A percentile compares a stretch with the other conserved stretches of the same genome.
Evolutionary conservation across 768 basidiomycete species (phyloP).

Genomic region (Russula brevipes): DNA sequence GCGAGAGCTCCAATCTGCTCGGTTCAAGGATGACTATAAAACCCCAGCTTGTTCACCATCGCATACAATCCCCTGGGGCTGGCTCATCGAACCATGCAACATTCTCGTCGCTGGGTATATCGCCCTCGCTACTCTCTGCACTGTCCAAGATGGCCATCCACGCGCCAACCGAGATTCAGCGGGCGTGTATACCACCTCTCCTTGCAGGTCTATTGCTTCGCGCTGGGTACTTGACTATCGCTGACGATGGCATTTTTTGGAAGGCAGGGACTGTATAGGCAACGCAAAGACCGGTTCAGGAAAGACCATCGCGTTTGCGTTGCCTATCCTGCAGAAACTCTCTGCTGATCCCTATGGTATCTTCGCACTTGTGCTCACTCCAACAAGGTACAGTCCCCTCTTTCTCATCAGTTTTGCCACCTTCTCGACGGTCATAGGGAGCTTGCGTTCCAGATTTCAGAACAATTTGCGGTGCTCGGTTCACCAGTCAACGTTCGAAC

Average conservation of each 20-base stretch:
- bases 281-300: conserved; percentile 98
- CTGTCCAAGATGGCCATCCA: conserved; percentile 81
- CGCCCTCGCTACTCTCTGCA: conserved; percentile 53
- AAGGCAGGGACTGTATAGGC: conserved; percentile 94
- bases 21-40: conserved; percentile 28
- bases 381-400: conserved; percentile 65
- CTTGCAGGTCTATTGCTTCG: conserved; percentile 54
- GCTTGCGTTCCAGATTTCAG: conserved; percentile 93
- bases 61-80: conserved; percentile 3
- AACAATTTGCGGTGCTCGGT: conserved; percentile 92
- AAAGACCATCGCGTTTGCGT: conserved; percentile 95
- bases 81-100: conserved; percentile 29
- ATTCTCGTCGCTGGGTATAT: conserved; percentile 58
- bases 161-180: conserved; percentile 81
- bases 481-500: conserved; percentile 75
- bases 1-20: neutral
- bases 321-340: conserved; percentile 89
- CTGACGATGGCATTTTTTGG: conserved; percentile 24
- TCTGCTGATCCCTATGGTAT: conserved; percentile 91
- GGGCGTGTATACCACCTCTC: conserved; percentile 84
- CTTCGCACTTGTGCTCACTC: conserved; percentile 88
- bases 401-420: neutral
- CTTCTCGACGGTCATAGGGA: conserved; percentile 52
- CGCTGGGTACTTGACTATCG: neutral
- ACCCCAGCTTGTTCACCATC: conserved; percentile 19